phyloP scores from a whole-genome alignment of 805 yeast genomes.

The Kodamaea leandrae region DNA sequence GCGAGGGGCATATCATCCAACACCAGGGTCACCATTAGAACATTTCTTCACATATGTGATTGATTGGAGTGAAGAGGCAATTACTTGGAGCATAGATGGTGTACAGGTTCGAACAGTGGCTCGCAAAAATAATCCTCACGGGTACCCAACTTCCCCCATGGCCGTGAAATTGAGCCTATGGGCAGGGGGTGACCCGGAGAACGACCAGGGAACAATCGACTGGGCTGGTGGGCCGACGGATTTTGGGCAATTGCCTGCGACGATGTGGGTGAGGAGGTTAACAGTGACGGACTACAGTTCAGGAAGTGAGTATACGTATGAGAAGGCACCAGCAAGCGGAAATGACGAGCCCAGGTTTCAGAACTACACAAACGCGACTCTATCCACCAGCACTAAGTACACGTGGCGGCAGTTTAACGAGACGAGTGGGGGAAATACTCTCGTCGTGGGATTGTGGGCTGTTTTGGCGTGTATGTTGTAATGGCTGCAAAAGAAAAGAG shows the following conservation, averaged over 20 bases:
- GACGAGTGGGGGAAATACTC: not conserved
- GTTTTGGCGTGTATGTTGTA: not conserved
- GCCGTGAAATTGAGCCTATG: conserved; percentile 34
- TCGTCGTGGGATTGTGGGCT: not conserved
- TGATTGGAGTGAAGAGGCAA: conserved; percentile 34
- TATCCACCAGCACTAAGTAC: not conserved
- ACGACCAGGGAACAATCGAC: conserved; percentile 33
- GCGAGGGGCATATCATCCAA: conserved; percentile 32
- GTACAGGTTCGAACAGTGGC: conserved; percentile 22
- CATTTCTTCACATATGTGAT: conserved; percentile 30
- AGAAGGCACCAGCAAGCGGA: conserved; percentile 15
- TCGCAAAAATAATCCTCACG: conserved; percentile 20
- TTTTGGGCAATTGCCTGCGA: conserved; percentile 30
- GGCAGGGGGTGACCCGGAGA: conserved; percentile 41
- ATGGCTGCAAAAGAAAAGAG: not conserved
- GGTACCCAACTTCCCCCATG: conserved; percentile 39
- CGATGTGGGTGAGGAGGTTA: conserved; percentile 26
- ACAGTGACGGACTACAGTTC: conserved; percentile 27
- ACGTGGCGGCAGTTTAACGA: not conserved
- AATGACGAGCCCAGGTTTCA: not conserved
- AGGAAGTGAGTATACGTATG: conserved; percentile 30
- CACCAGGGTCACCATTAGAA: conserved; percentile 23
- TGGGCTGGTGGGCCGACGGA: conserved; percentile 43
- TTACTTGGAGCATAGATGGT: conserved; percentile 33
- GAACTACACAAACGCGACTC: too few species aligned